Evolutionary conservation across 768 basidiomycete species (phyloP).

Genomic region (Crassisporium funariophilum): DNA sequence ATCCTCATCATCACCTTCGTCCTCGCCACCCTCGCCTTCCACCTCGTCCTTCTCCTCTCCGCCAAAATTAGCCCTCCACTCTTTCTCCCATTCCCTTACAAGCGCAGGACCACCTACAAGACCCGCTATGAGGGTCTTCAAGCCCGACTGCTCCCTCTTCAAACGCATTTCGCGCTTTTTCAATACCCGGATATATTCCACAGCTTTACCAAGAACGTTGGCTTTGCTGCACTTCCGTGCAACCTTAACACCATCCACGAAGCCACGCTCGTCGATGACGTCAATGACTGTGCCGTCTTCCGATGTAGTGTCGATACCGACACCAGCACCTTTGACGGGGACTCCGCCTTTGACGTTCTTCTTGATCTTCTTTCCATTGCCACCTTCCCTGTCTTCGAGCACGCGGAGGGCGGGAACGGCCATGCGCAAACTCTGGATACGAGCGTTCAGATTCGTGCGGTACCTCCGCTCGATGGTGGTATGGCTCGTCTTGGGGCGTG

Average conservation of each 20-base stretch:
- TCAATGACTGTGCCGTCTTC: slow-evolving; percentile 45
- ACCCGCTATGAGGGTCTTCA: slow-evolving; percentile 66
- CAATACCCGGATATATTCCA: slow-evolving; percentile 88
- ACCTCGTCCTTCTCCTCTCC: slow-evolving; percentile 75
- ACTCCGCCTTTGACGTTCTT: slow-evolving; percentile 45
- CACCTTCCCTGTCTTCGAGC: slow-evolving; percentile 60
- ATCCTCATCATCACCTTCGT: slow-evolving; percentile 58
- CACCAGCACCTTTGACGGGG: slow-evolving; percentile 37
- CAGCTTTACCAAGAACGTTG: slow-evolving; percentile 86
- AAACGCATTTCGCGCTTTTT: slow-evolving; percentile 77
- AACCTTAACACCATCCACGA: slow-evolving; percentile 90
- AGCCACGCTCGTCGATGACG: slow-evolving; percentile 79
- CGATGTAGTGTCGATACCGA: slow-evolving; percentile 29
- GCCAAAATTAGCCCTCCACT: slow-evolving; percentile 75
- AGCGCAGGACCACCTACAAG: slow-evolving; percentile 76
- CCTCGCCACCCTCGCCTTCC: slow-evolving; percentile 53
- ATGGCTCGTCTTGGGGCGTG: slow-evolving; percentile 82
- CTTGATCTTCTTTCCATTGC: slow-evolving; percentile 47
- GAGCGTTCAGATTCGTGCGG: slow-evolving; percentile 85
- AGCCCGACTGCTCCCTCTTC: slow-evolving; percentile 72
- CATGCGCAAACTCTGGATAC: slow-evolving; percentile 77
- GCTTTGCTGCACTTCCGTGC: slow-evolving; percentile 91
- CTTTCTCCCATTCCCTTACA: slow-evolving; percentile 72
- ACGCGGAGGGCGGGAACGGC: slow-evolving; percentile 85
- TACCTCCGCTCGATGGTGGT: slow-evolving; percentile 90